Evolutionary conservation across 1,284 basidiomycete genomes (phyloP).

Genomic region (Cutaneotrichosporon cutaneum): DNA sequence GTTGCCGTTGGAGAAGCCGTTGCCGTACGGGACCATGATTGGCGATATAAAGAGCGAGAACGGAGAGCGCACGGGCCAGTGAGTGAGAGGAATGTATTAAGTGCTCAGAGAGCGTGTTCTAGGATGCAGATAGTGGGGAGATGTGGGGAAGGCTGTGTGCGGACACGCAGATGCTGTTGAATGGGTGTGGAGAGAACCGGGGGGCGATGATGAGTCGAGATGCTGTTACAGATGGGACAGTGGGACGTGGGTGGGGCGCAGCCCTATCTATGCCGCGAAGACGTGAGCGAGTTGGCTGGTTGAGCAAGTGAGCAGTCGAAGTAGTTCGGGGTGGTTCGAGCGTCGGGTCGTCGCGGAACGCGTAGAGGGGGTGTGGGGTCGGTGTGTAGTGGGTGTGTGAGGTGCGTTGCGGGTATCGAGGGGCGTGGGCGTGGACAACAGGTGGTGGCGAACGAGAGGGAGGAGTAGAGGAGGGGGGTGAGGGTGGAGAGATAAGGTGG

Average conservation of each 20-base stretch:
- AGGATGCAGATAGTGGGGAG: conserved; percentile 2
- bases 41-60: background rate
- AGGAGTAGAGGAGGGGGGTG: background rate
- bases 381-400: background rate
- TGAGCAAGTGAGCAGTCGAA: no score
- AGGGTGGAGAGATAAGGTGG: background rate
- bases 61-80: background rate
- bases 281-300: background rate
- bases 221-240: background rate
- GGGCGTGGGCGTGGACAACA: background rate
- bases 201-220: background rate
- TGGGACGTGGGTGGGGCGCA: background rate
- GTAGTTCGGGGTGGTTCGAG: background rate
- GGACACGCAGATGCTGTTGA: background rate
- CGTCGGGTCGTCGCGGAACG: conserved; percentile 4
- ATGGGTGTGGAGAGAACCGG: background rate
- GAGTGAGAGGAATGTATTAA: background rate
- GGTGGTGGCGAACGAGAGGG: background rate
- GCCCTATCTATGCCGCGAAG: conserved; percentile 2
- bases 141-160: conserved; percentile 2
- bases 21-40: conserved; percentile 24
- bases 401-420: background rate
- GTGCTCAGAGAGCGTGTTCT: background rate
- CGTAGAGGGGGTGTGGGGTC: background rate
- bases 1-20: conserved; percentile 19